Evolutionary conservation across 306 rosid species (phyloP).

Genomic region (Pueraria montana): DNA sequence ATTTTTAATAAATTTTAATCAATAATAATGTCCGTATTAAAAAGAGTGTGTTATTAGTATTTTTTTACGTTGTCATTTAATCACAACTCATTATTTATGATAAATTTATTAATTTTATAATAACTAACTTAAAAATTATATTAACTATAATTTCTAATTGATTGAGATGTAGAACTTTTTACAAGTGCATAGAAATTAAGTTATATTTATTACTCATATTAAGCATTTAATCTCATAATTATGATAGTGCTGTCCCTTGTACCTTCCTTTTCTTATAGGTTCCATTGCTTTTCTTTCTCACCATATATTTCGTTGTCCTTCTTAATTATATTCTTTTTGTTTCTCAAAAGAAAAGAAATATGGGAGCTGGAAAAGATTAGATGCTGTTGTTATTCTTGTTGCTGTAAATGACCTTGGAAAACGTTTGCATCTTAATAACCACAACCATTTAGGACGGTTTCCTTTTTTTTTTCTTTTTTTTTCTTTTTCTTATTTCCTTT

Average conservation of each 20-base stretch:
- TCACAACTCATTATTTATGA: no score
- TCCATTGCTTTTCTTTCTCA: slow-evolving; percentile 34
- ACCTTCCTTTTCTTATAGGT: slow-evolving; percentile 10
- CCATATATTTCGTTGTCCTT: neutral
- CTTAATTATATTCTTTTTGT: slow-evolving; percentile 33
- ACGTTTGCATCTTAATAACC: slow-evolving; percentile 38
- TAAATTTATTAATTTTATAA: no score
- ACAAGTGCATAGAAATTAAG: no score
- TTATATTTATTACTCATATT: neutral
- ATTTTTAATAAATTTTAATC: no score
- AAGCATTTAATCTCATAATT: neutral
- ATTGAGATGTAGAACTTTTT: no score
- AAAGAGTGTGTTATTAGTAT: no score
- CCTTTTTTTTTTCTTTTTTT: neutral
- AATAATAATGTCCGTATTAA: no score
- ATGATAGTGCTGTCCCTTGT: neutral
- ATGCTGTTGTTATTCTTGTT: slow-evolving; percentile 39
- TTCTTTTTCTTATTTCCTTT: neutral
- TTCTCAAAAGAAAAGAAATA: slow-evolving; percentile 42
- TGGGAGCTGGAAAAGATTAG: slow-evolving; percentile 8
- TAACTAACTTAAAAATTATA: no score
- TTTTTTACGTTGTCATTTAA: no score
- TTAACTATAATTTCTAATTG: no score
- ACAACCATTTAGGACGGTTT: slow-evolving; percentile 24
- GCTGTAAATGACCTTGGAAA: slow-evolving; percentile 48